A percentile compares a stretch with the other conserved stretches of the same genome.
phyloP scores from a whole-genome alignment of 176 grass and related monocot genomes.

The Oryza glumipatula region DNA sequence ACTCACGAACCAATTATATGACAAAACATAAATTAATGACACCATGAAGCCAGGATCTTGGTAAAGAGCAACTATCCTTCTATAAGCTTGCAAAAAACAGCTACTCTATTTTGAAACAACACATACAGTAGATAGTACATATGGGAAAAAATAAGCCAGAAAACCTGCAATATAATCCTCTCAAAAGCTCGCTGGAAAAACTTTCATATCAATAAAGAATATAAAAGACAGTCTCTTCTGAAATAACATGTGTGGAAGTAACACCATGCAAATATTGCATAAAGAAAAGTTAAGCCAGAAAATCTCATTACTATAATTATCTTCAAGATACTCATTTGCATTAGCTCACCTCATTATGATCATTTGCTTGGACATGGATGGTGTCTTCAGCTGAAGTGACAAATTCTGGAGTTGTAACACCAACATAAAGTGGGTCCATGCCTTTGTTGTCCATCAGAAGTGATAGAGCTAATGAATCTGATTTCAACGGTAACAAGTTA shows the following conservation, averaged over 20 bases:
- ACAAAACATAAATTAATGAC: not conserved
- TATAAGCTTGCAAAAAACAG: too few relatives aligned
- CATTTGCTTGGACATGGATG: conserved; percentile 60
- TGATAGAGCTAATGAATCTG: conserved; percentile 85
- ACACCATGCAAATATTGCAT: not conserved
- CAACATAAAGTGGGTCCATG: conserved; percentile 59
- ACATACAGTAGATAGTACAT: too few relatives aligned
- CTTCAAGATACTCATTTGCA: conserved; percentile 1
- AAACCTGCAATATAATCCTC: too few relatives aligned
- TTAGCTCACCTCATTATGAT: conserved; percentile 65
- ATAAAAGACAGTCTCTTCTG: not conserved
- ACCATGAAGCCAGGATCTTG: not conserved
- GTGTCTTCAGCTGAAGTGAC: conserved; percentile 53
- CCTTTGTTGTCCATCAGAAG: conserved; percentile 90
- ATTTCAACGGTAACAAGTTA: conserved; percentile 36
- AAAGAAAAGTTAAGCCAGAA: not conserved
- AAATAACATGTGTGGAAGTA: conserved; percentile 14
- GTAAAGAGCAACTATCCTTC: not conserved
- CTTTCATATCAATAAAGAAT: not conserved
- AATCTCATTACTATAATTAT: conserved; percentile 16
- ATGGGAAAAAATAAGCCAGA: too few relatives aligned
- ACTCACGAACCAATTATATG: not conserved
- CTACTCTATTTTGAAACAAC: too few relatives aligned
- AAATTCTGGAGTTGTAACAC: conserved; percentile 64
- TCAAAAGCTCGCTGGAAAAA: too few relatives aligned